Percentiles rank a stretch among this genome's conserved stretches.
These are phyloP conservation scores for Sicyos edulis DNA, from an alignment of 306 rosid genomes.

Conservation along the genomic window DNA sequence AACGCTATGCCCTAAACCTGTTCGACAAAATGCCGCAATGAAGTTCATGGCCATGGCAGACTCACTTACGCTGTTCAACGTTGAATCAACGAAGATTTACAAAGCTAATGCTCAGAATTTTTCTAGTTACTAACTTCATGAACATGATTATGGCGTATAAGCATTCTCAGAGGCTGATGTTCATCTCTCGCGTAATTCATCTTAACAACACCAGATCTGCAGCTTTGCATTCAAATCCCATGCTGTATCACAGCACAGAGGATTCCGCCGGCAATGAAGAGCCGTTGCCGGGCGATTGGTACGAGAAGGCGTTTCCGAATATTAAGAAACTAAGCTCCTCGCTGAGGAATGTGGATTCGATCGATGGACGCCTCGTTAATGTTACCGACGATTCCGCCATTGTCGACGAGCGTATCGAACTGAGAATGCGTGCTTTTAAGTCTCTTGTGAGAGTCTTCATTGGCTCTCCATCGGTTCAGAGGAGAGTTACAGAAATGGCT, in stretches of 20 bases:
- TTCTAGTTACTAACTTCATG: background rate
- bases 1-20: slow-evolving; percentile 21
- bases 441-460: slow-evolving; percentile 54
- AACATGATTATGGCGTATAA: slow-evolving; percentile 7
- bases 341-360: slow-evolving; percentile 49
- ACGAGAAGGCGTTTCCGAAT: slow-evolving; percentile 39
- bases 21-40: slow-evolving; percentile 27
- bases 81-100: background rate
- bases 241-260: slow-evolving; percentile 45
- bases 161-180: background rate
- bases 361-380: slow-evolving; percentile 61
- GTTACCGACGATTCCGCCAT: slow-evolving; percentile 41
- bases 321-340: slow-evolving; percentile 31
- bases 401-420: slow-evolving; percentile 37
- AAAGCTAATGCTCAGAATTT: background rate
- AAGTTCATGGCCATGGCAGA: slow-evolving; percentile 11
- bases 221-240: slow-evolving; percentile 32
- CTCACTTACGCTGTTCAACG: background rate
- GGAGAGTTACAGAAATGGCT: slow-evolving; percentile 27
- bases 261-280: slow-evolving; percentile 30
- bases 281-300: slow-evolving; percentile 41
- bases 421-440: slow-evolving; percentile 48
- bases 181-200: slow-evolving; percentile 16
- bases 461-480: slow-evolving; percentile 54
- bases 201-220: slow-evolving; percentile 27